These are phyloP conservation scores for Metschnikowia amazonensis DNA, from an alignment of 805 yeast species.

Conservation along the genomic window DNA sequence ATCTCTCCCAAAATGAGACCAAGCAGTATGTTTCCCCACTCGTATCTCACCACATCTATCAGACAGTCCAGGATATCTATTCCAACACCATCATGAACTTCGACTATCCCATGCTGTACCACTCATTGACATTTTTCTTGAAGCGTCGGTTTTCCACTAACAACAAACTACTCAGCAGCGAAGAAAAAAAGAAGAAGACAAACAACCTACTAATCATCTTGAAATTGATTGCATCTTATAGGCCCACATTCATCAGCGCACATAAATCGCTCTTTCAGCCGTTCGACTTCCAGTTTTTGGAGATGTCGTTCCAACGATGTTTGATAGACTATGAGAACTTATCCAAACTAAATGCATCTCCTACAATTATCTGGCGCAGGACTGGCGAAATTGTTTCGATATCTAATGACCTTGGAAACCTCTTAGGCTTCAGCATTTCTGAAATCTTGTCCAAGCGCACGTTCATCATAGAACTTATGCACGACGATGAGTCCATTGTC, in stretches of 20 bases:
- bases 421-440: constrained; percentile 60
- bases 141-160: constrained; percentile 54
- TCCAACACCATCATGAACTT: constrained; percentile 46
- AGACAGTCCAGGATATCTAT: constrained; percentile 50
- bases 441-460: constrained; percentile 55
- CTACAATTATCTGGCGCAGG: constrained; percentile 81
- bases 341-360: constrained; percentile 58
- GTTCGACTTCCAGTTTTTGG: constrained; percentile 56
- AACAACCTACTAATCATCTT: constrained; percentile 41
- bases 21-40: constrained; percentile 55
- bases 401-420: constrained; percentile 66
- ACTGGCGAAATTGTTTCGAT: constrained; percentile 82
- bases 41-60: constrained; percentile 51
- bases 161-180: constrained; percentile 26
- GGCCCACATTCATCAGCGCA: constrained; percentile 76
- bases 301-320: constrained; percentile 44
- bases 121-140: constrained; percentile 53
- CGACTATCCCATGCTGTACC: constrained; percentile 62
- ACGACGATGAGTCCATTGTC: constrained; percentile 68
- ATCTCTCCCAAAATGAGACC: constrained; percentile 11
- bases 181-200: constrained; percentile 30
- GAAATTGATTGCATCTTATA: constrained; percentile 57
- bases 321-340: constrained; percentile 44
- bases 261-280: constrained; percentile 66
- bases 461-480: constrained; percentile 75